Evolutionary conservation across 176 grass and related monocot species (phyloP).

Genomic region (Pontederia crassipes): DNA sequence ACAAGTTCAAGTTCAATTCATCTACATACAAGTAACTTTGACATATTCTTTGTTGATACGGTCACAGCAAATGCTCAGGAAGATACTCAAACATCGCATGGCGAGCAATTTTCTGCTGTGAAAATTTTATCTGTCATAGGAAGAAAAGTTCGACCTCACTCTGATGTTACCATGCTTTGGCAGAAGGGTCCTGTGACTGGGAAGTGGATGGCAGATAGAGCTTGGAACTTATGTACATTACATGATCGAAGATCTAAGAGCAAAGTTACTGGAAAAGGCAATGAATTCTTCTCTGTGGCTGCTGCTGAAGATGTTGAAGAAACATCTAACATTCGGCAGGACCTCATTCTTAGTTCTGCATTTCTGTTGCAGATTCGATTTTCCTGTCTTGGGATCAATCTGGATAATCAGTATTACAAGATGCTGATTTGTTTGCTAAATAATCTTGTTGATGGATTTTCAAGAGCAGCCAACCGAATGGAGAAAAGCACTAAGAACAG

Average conservation of each 20-base stretch:
- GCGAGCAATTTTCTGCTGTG: slow-evolving; percentile 40
- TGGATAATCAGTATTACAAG: slow-evolving; percentile 57
- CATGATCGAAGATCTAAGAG: slow-evolving; percentile 47
- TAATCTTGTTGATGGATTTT: slow-evolving; percentile 41
- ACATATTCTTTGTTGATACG: slow-evolving; percentile 69
- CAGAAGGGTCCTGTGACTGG: slow-evolving; percentile 40
- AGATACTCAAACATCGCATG: slow-evolving; percentile 17
- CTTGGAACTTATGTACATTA: slow-evolving; percentile 59
- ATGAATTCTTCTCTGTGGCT: slow-evolving; percentile 58
- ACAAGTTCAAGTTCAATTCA: slow-evolving; percentile 50
- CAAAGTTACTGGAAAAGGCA: slow-evolving; percentile 46
- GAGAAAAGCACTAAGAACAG: slow-evolving; percentile 15
- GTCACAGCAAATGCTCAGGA: slow-evolving; percentile 11
- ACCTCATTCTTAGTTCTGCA: slow-evolving; percentile 68
- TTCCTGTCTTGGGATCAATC: slow-evolving; percentile 38
- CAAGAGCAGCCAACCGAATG: slow-evolving; percentile 20
- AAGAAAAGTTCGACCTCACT: slow-evolving; percentile 27
- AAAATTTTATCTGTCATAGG: slow-evolving; percentile 68
- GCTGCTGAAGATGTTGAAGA: slow-evolving; percentile 50
- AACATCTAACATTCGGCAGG: slow-evolving; percentile 37
- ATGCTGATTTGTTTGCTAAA: slow-evolving; percentile 52
- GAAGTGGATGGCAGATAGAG: slow-evolving; percentile 48
- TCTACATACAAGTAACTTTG: slow-evolving; percentile 48
- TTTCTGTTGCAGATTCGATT: slow-evolving; percentile 72
- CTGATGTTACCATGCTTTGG: slow-evolving; percentile 49